A percentile compares a stretch with the other conserved stretches of the same genome.
phyloP scores from a whole-genome alignment of 1,139 yeast genomes.

The Candida sp. region DNA sequence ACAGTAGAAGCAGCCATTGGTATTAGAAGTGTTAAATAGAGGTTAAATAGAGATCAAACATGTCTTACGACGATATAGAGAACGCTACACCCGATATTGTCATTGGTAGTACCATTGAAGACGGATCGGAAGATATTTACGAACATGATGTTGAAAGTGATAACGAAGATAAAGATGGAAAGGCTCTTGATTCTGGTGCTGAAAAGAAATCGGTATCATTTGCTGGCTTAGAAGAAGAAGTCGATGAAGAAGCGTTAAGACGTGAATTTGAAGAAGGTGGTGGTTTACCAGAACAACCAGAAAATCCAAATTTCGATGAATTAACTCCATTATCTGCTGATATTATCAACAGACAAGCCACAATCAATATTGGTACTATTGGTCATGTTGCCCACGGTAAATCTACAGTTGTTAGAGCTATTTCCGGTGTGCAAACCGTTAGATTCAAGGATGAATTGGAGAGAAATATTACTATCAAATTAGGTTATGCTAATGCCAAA shows the following conservation, averaged over 20 bases:
- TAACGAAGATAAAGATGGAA: conserved; percentile 33
- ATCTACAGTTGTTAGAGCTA: conserved; percentile 97
- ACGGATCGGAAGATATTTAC: conserved; percentile 36
- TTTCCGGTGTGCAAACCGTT: conserved; percentile 98
- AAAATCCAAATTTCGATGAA: conserved; percentile 72
- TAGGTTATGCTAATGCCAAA: conserved; percentile 98
- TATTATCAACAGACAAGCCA: conserved; percentile 97
- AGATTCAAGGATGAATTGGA: conserved; percentile 98
- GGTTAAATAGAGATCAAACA: no score
- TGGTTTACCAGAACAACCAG: conserved; percentile 96
- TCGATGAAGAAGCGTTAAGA: conserved; percentile 57
- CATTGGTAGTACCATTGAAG: conserved; percentile 65
- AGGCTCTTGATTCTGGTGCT: conserved; percentile 27
- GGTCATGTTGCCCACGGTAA: conserved; percentile 80
- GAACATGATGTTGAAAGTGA: conserved; percentile 49
- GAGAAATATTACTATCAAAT: conserved; percentile 97
- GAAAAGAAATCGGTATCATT: conserved; percentile 81
- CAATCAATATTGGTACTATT: conserved; percentile 97
- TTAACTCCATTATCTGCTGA: conserved; percentile 91
- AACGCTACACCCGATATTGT: conserved; percentile 83
- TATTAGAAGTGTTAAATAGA: not conserved
- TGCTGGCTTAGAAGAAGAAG: conserved; percentile 69
- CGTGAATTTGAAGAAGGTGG: conserved; percentile 98
- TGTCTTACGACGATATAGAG: conserved; percentile 70
- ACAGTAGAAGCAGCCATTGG: not conserved